These are phyloP conservation scores for Cyberlindnera xishuangbannaensis DNA, from an alignment of 805 yeast species.

Conservation along the genomic window DNA sequence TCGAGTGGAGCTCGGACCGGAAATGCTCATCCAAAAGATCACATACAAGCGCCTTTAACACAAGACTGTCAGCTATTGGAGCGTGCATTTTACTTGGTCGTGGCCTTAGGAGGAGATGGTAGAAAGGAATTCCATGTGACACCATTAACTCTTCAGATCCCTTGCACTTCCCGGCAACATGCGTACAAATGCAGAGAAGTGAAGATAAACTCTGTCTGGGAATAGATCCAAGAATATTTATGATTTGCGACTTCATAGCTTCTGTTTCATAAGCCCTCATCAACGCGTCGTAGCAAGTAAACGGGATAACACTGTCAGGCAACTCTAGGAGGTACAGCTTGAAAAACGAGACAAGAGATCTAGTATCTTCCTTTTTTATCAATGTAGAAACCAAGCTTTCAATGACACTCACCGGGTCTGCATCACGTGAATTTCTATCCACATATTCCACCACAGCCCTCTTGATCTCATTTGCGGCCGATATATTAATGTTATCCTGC, in stretches of 20 bases:
- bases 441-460: neutral
- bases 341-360: slow-evolving; percentile 33
- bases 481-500: slow-evolving; percentile 15
- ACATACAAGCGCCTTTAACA: slow-evolving; percentile 6
- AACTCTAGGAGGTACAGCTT: slow-evolving; percentile 54
- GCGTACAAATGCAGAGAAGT: slow-evolving; percentile 16
- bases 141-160: slow-evolving; percentile 6
- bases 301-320: slow-evolving; percentile 51
- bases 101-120: slow-evolving; percentile 24
- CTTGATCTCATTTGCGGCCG: slow-evolving; percentile 16
- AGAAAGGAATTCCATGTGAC: slow-evolving; percentile 18
- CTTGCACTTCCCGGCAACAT: slow-evolving; percentile 10
- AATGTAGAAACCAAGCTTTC: slow-evolving; percentile 6
- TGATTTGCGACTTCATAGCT: slow-evolving; percentile 3
- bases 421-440: neutral
- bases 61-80: slow-evolving; percentile 7
- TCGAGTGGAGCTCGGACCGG: slow-evolving; percentile 9
- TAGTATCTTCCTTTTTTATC: slow-evolving; percentile 7
- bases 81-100: slow-evolving; percentile 11
- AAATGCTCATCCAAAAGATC: slow-evolving; percentile 13
- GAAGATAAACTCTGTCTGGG: slow-evolving; percentile 28
- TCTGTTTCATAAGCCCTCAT: slow-evolving; percentile 9
- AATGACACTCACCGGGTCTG: neutral
- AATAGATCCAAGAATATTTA: slow-evolving; percentile 19
- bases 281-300: slow-evolving; percentile 24